A percentile compares a stretch with the other conserved stretches of the same genome.
phyloP scores from a whole-genome alignment of 192 early-diverging fungal species.

The Geranomyces michiganensis region DNA sequence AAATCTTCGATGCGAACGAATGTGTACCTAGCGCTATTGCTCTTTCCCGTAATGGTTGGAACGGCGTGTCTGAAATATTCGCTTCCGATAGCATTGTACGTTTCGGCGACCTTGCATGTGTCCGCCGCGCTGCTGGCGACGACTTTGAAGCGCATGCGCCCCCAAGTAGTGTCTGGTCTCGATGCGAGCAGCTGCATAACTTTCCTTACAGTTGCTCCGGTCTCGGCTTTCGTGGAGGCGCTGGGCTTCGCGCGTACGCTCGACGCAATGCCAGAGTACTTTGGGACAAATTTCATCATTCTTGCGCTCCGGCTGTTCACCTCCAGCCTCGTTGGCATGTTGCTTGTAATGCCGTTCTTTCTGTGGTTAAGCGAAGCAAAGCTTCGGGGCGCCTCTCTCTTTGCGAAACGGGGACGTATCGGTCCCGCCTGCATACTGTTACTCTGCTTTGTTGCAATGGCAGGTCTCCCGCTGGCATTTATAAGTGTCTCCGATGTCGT shows the following conservation, averaged over 20 bases:
- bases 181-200: constrained; percentile 5
- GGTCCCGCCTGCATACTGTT: neutral
- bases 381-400: neutral
- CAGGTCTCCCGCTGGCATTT: neutral
- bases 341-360: constrained; percentile 15
- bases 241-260: neutral
- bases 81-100: neutral
- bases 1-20: neutral
- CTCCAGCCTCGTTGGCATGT: neutral
- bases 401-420: neutral
- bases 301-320: constrained; percentile 8
- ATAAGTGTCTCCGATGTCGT: neutral
- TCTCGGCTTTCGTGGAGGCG: constrained; percentile 9
- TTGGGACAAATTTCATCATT: neutral
- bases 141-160: neutral
- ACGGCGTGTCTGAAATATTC: neutral
- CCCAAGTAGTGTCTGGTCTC: neutral
- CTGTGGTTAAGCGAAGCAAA: neutral
- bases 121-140: neutral
- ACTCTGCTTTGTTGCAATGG: neutral
- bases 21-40: neutral
- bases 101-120: neutral
- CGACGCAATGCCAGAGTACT: neutral
- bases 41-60: neutral
- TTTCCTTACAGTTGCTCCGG: neutral